Conservation (phyloP, 2,329 filamentous ascomycete species). For the Corinectria fuckeliana region DNA sequence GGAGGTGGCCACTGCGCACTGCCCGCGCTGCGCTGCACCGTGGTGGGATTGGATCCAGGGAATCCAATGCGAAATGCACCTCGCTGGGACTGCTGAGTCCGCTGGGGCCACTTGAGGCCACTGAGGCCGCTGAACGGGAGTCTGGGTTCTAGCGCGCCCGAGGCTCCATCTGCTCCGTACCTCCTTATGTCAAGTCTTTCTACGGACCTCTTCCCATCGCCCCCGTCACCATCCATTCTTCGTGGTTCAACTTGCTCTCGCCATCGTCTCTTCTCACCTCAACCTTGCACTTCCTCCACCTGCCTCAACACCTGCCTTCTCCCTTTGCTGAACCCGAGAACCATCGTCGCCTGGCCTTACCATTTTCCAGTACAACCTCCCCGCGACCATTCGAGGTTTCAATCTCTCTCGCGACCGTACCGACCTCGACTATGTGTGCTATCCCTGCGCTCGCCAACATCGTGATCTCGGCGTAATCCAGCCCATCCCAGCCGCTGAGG, state of each 20-base stretch:
- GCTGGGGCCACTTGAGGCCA: too few species aligned
- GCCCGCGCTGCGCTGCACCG: neutral
- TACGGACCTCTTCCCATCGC: conserved; percentile 9
- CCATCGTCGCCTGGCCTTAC: conserved; percentile 1
- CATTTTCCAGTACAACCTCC: neutral
- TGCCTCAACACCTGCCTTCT: conserved; percentile 8
- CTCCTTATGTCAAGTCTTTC: conserved; percentile 29
- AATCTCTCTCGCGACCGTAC: conserved; percentile 15
- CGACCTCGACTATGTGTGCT: conserved; percentile 31
- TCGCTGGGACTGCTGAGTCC: conserved; percentile 18
- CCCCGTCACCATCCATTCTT: conserved; percentile 31
- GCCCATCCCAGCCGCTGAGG: conserved; percentile 24
- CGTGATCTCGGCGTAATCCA: conserved; percentile 30
- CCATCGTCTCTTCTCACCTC: conserved; percentile 26
- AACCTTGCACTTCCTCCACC: conserved; percentile 18
- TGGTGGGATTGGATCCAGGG: neutral
- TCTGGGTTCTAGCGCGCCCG: conserved; percentile 27
- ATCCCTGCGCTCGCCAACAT: conserved; percentile 28
- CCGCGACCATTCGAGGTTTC: conserved; percentile 5
- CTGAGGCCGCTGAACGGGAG: conserved; percentile 25
- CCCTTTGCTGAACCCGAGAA: conserved; percentile 1
- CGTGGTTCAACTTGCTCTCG: conserved; percentile 21
- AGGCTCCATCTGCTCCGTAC: conserved; percentile 25
- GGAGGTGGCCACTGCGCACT: conserved; percentile 10
- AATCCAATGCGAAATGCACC: conserved; percentile 24